Conservation (phyloP, 176 grass and related monocot genomes). For the Thinopyrum elongatum region DNA sequence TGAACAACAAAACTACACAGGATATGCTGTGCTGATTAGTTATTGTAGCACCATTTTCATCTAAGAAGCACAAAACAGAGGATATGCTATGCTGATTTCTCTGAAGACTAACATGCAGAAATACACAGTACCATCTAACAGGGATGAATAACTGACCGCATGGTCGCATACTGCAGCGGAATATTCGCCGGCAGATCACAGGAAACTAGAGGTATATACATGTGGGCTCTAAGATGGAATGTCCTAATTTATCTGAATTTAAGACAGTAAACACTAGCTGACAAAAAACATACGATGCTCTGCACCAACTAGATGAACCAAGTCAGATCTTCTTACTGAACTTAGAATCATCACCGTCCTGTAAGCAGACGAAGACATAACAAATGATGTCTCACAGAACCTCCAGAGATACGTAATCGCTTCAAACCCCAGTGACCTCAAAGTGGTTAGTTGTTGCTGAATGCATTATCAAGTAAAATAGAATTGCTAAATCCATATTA, state of each 20-base stretch:
- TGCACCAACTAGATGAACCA: not conserved
- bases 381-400: not conserved
- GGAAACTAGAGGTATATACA: not conserved
- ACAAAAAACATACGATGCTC: not conserved
- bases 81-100: not conserved
- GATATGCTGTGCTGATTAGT: not conserved
- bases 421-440: not conserved
- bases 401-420: not conserved
- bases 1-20: not conserved
- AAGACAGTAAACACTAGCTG: not conserved
- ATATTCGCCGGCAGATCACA: not conserved
- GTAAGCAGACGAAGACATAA: not conserved
- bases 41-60: not conserved
- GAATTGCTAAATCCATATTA: not conserved
- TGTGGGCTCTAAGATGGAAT: not conserved
- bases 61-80: not conserved
- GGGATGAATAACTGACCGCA: not conserved
- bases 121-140: not conserved
- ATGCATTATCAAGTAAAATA: not conserved
- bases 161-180: not conserved
- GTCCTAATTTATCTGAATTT: not conserved
- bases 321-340: not conserved
- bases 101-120: not conserved
- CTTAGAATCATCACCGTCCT: not conserved
- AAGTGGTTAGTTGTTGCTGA: not conserved